Evolutionary conservation across 164 flowering plant genomes (phyloP).

Genomic region (Buxus sempervirens): DNA sequence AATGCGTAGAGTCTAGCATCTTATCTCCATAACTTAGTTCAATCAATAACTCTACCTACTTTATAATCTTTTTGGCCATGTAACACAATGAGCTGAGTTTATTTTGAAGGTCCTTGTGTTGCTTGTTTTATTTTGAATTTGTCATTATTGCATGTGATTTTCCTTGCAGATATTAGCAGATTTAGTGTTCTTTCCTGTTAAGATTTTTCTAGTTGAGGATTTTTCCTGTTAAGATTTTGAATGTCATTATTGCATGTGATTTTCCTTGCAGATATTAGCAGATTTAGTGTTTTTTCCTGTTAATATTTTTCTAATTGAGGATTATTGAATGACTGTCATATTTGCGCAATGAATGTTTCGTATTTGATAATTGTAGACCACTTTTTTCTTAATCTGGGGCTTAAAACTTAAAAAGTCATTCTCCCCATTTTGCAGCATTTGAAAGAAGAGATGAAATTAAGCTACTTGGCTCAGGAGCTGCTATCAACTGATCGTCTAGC

Average conservation of each 20-base stretch:
- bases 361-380: neutral
- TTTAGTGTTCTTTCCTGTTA: too few species aligned
- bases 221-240: neutral
- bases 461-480: slow-evolving; percentile 94
- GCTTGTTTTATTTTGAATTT: neutral
- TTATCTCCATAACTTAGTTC: too few species aligned
- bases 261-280: too few species aligned
- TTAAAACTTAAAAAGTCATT: slow-evolving; percentile 3
- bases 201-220: neutral
- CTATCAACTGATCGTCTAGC: slow-evolving; percentile 89
- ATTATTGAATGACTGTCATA: too few species aligned
- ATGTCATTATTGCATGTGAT: neutral
- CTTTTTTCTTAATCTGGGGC: neutral
- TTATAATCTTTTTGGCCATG: too few species aligned
- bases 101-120: neutral
- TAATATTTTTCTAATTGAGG: too few species aligned
- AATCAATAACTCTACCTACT: too few species aligned
- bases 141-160: neutral
- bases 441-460: slow-evolving; percentile 96
- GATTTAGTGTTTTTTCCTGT: too few species aligned
- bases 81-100: too few species aligned
- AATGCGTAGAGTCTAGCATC: too few species aligned
- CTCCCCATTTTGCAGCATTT: slow-evolving; percentile 59
- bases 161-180: too few species aligned
- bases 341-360: too few species aligned